phyloP scores from a whole-genome alignment of 805 yeast species.

The Grigorovia jiainica region DNA sequence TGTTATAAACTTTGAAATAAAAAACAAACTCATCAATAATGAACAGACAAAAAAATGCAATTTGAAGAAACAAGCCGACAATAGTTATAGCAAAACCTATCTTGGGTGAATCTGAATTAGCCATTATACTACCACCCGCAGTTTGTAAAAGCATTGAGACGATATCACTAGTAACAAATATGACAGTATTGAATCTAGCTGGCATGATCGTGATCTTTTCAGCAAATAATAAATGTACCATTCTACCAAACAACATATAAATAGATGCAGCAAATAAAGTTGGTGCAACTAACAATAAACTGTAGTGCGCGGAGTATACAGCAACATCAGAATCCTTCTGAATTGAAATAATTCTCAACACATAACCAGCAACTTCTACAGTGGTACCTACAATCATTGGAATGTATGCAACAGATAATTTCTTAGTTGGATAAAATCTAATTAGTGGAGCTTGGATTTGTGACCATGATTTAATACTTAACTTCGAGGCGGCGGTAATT shows the following conservation, averaged over 20 bases:
- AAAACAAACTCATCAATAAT: constrained; percentile 13
- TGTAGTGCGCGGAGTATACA: constrained; percentile 21
- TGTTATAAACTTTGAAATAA: constrained; percentile 5
- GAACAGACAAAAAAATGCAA: constrained; percentile 25
- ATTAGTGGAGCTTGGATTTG: neutral
- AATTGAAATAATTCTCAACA: constrained; percentile 15
- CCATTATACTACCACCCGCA: constrained; percentile 28
- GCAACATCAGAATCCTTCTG: constrained; percentile 5
- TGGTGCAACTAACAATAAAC: constrained; percentile 27
- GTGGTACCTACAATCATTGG: constrained; percentile 22
- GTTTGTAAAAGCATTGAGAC: constrained; percentile 25
- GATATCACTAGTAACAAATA: constrained; percentile 29
- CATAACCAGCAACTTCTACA: constrained; percentile 22
- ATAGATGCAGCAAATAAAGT: constrained; percentile 27
- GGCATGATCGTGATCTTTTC: constrained; percentile 14
- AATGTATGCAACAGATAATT: constrained; percentile 8
- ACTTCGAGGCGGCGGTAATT: too few species aligned
- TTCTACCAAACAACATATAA: constrained; percentile 26
- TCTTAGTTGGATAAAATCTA: neutral
- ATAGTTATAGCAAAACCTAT: constrained; percentile 19
- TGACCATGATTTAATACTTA: too few species aligned
- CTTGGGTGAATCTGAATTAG: neutral
- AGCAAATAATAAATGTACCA: constrained; percentile 14
- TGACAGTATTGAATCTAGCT: constrained; percentile 16
- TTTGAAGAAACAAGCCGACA: constrained; percentile 27